These are phyloP conservation scores for Anthracocystis walkeri DNA, from an alignment of 1,284 basidiomycete species.

Conservation along the genomic window DNA sequence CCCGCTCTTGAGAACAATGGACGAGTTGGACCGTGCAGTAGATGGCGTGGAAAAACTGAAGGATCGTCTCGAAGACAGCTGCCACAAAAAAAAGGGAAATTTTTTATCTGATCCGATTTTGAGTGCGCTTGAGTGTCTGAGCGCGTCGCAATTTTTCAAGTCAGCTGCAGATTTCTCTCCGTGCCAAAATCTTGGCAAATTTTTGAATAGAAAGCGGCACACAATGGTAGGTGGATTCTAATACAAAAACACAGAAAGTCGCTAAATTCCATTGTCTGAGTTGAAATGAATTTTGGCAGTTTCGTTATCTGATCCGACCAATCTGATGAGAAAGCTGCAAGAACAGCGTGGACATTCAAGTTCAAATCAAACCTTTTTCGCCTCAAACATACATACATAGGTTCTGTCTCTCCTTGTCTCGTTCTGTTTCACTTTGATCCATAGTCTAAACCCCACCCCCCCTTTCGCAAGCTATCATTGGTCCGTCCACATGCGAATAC, in stretches of 20 bases:
- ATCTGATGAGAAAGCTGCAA: slow-evolving; percentile 22
- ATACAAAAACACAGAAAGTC: neutral
- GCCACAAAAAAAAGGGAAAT: neutral
- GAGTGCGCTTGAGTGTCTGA: neutral
- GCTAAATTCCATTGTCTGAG: slow-evolving; percentile 7
- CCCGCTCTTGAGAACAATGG: too few species aligned
- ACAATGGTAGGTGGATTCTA: neutral
- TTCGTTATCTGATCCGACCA: slow-evolving; percentile 40
- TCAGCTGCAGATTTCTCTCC: slow-evolving; percentile 5
- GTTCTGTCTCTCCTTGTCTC: too few species aligned
- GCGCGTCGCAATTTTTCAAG: slow-evolving; percentile 6
- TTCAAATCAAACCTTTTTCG: neutral
- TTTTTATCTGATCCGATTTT: slow-evolving; percentile 30
- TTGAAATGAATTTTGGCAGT: slow-evolving; percentile 14
- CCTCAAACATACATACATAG: too few species aligned
- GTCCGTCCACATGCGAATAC: too few species aligned
- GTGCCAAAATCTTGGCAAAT: slow-evolving; percentile 28
- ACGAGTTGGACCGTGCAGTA: too few species aligned
- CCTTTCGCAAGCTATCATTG: too few species aligned
- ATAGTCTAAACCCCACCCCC: too few species aligned
- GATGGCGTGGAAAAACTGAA: too few species aligned
- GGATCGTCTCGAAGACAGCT: neutral
- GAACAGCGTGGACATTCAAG: slow-evolving; percentile 6
- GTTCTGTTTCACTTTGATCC: too few species aligned
- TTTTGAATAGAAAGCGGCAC: neutral